Base-by-base conservation (phyloP, 1,284 basidiomycete genomes). In the Boletus smithii region DNA sequence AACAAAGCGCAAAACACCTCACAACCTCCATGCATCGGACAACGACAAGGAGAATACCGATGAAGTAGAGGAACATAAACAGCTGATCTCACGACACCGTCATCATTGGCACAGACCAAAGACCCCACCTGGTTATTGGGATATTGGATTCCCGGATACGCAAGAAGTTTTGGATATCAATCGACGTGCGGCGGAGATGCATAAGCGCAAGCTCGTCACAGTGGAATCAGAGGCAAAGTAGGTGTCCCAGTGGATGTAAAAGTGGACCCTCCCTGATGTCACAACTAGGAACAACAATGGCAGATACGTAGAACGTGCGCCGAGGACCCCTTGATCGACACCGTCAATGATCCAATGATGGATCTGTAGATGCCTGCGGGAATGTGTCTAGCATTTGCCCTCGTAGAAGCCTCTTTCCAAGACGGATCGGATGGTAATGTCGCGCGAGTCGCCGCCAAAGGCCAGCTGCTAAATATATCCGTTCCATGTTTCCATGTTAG, bases 61-160 rank as follows among this genome's bases (percentile, higher is more conserved):
- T 38, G 66, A 63, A 4, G 72, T 80, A 42, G 69, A 69, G 23
- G 70, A 75, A 33, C 91, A 91, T 62, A 83, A 81, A 66, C 78
- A 90, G 55, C 70, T 75, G 11, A 83, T 92, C 42, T 93, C 91
- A 18, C 78, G 88, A 23, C 91, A 94, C 68, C 78, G 91, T 23
- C 73, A 81, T 54, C 73, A 80, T 35, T 91, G 87, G 85, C 74
- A 75, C 26, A 75, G 81, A 36, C 74, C 83, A 1, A 76, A 73
- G 36, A 93, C 91, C 0, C 93, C 93, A 14, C 91, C 91, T 1
- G 83, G 81, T 18, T 95, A 88, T 66, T 91, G 89, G 90, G 75
- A 86, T 53, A 92, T 95, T 46, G 88, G 85, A 1, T 95, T 97
- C 61, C 93, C 93, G 1, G 74, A 75, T 53, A 94, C 93, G 3